Conservation (phyloP, 108 stramenopile species). For the Fistulifera pelliculosa region DNA sequence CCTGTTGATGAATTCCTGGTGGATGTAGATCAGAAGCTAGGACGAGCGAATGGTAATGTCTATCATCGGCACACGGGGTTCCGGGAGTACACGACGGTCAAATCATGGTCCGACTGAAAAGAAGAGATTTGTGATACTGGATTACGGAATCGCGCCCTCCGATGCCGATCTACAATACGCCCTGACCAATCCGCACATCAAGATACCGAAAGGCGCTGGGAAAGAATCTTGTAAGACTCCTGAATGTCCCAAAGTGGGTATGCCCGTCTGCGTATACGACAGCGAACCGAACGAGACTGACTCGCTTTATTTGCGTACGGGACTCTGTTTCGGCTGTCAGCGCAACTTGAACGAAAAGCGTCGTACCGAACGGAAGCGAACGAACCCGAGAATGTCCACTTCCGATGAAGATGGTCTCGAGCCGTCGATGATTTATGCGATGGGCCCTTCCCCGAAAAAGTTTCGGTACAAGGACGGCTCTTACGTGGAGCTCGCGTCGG, state of each 20-base stretch:
- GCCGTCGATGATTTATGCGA: conserved; percentile 13
- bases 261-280: conserved; percentile 63
- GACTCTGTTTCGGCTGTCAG: conserved; percentile 77
- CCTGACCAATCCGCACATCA: conserved; percentile 28
- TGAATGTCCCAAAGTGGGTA: conserved; percentile 56
- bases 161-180: conserved; percentile 32
- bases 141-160: conserved; percentile 54
- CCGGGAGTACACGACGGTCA: conserved; percentile 72
- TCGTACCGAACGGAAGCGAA: conserved; percentile 55
- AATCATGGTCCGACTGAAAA: conserved; percentile 80
- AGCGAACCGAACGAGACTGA: conserved; percentile 55
- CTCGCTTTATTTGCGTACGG: conserved; percentile 61
- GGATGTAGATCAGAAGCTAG: conserved; percentile 45
- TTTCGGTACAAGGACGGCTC: conserved; percentile 31
- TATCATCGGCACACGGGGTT: conserved; percentile 57
- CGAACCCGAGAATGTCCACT: conserved; percentile 8
- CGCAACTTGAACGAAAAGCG: conserved; percentile 74
- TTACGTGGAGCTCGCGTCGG: conserved; percentile 30
- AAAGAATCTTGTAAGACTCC: conserved; percentile 30
- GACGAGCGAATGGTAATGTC: conserved; percentile 74
- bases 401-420: not conserved
- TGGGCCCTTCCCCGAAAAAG: conserved; percentile 25
- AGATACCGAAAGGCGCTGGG: conserved; percentile 59
- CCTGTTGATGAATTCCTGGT: conserved; percentile 37
- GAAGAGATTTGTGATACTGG: conserved; percentile 71